Evolutionary conservation across 495 filamentous ascomycete genomes (phyloP).

Genomic region (Neurospora tetrasperma): DNA sequence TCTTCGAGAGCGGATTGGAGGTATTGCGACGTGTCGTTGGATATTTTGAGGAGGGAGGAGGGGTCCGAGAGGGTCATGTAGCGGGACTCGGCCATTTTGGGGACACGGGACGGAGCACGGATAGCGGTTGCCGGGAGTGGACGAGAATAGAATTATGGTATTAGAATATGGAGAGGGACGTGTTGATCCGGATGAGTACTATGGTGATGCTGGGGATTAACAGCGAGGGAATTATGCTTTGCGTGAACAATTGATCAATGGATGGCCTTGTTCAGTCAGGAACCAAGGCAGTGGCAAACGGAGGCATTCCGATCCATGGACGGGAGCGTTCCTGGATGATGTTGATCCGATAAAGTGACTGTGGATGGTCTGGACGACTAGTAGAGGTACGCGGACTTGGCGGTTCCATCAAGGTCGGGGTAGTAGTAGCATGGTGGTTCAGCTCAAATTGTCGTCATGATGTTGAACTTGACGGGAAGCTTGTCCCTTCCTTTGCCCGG

Average conservation of each 20-base stretch:
- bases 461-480: not conserved
- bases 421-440: not conserved
- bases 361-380: not conserved
- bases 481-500: not conserved
- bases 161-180: not conserved
- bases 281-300: not conserved
- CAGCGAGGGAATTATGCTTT: not conserved
- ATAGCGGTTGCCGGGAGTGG: not conserved
- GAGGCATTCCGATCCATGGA: not conserved
- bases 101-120: not conserved
- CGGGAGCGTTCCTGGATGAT: not conserved
- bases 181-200: not conserved
- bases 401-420: not conserved
- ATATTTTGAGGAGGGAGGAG: not conserved
- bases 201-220: not conserved
- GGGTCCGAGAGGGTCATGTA: slow-evolving; percentile 7
- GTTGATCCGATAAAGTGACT: not conserved
- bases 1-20: slow-evolving; percentile 21
- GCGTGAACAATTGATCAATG: not conserved
- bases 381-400: not conserved
- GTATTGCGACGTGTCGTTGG: slow-evolving; percentile 10
- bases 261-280: not conserved
- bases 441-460: not conserved
- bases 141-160: not conserved
- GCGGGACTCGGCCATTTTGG: slow-evolving; percentile 1